Conservation (phyloP, 2,329 filamentous ascomycete genomes). For the Aspergillus felis region DNA sequence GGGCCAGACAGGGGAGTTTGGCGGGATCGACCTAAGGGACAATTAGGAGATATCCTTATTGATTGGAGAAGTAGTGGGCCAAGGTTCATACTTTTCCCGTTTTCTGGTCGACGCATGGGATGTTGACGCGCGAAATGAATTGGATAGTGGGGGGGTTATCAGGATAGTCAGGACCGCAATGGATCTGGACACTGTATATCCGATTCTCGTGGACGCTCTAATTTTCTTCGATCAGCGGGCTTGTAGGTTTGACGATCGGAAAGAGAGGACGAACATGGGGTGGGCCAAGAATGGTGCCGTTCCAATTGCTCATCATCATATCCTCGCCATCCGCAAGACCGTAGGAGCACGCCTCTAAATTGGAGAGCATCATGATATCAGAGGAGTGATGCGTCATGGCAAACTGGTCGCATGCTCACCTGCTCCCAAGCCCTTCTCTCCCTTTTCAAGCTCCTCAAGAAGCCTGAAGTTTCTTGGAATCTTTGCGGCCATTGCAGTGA, state of each 20-base stretch:
- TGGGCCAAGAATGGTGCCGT: slow-evolving; percentile 93
- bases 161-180: slow-evolving; percentile 86
- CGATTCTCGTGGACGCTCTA: slow-evolving; percentile 96
- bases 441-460: slow-evolving; percentile 96
- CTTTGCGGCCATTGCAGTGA: slow-evolving; percentile 59
- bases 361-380: slow-evolving; percentile 20
- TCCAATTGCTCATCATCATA: slow-evolving; percentile 97
- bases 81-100: slow-evolving; percentile 62
- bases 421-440: slow-evolving; percentile 93
- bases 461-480: slow-evolving; percentile 95
- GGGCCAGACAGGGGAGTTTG: slow-evolving; percentile 77
- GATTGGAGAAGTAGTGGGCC: neutral
- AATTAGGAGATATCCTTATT: slow-evolving; percentile 2
- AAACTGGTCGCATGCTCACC: slow-evolving; percentile 42
- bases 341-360: slow-evolving; percentile 88
- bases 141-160: slow-evolving; percentile 84
- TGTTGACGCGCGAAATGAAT: slow-evolving; percentile 91
- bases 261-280: slow-evolving; percentile 68
- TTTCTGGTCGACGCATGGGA: slow-evolving; percentile 83
- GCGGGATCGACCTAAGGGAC: slow-evolving; percentile 67
- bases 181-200: slow-evolving; percentile 97
- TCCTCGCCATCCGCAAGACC: slow-evolving; percentile 92
- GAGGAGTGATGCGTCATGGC: slow-evolving; percentile 9
- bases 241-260: neutral
- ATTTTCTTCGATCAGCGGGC: neutral